phyloP scores from a whole-genome alignment of 2,329 filamentous ascomycete genomes.

The Thielaviopsis populi region DNA sequence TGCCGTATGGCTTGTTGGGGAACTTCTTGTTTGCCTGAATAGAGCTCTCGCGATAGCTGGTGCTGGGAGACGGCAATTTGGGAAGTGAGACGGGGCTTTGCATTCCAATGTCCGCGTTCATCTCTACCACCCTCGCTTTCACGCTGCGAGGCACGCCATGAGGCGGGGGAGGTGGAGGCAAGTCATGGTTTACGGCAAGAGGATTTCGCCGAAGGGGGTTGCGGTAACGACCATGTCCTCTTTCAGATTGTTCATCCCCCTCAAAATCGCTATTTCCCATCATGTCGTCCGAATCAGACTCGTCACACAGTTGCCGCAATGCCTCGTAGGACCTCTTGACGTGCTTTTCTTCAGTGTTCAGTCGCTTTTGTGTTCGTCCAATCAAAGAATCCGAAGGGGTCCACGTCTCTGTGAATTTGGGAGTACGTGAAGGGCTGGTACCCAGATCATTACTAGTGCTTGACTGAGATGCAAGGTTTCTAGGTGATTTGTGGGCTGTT shows the following conservation, averaged over 20 bases:
- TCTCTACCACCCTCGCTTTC: not conserved
- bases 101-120: not conserved
- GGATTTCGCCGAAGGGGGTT: constrained; percentile 42
- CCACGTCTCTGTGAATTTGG: constrained; percentile 41
- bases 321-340: constrained; percentile 31
- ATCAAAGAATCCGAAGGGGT: constrained; percentile 39
- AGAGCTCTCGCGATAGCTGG: constrained; percentile 28
- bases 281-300: constrained; percentile 27
- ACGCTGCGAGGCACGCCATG: not conserved
- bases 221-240: constrained; percentile 25
- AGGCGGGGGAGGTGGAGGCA: constrained; percentile 3
- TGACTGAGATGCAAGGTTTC: not conserved
- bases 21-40: constrained; percentile 37
- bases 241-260: constrained; percentile 20
- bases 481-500: not conserved
- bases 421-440: constrained; percentile 23
- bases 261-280: constrained; percentile 24
- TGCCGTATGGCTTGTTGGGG: constrained; percentile 44
- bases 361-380: constrained; percentile 38
- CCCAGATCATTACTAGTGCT: constrained; percentile 1
- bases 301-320: constrained; percentile 31
- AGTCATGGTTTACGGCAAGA: constrained; percentile 16
- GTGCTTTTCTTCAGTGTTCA: constrained; percentile 27
- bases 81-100: constrained; percentile 4
- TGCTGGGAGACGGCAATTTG: constrained; percentile 1